These are phyloP conservation scores for Craspedostauros australis DNA, from an alignment of 108 stramenopile species.

Conservation along the genomic window DNA sequence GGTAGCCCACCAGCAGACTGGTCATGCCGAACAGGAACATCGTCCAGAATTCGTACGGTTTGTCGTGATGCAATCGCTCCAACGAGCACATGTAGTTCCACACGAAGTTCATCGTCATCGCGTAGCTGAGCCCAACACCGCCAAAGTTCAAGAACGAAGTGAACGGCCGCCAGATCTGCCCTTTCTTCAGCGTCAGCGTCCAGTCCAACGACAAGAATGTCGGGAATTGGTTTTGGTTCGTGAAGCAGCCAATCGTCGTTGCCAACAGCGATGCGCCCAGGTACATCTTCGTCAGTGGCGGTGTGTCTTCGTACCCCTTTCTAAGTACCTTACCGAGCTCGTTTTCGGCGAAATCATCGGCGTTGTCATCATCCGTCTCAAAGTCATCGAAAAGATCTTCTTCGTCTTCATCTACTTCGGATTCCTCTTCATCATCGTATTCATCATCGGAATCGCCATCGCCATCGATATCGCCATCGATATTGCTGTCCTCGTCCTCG, in stretches of 20 bases:
- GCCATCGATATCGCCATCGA: constrained; percentile 1
- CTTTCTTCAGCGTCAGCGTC: constrained; percentile 47
- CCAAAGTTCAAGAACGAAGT: constrained; percentile 90
- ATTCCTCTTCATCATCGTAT: constrained; percentile 43
- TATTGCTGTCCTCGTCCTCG: constrained; percentile 17
- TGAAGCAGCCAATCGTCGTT: constrained; percentile 53
- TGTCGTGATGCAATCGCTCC: constrained; percentile 84
- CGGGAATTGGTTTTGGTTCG: constrained; percentile 79
- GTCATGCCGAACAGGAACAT: constrained; percentile 84
- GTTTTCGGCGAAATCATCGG: constrained; percentile 74
- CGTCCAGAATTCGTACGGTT: constrained; percentile 92
- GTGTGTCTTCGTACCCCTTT: constrained; percentile 70
- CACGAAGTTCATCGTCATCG: constrained; percentile 85
- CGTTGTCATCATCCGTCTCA: constrained; percentile 45
- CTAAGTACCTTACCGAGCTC: constrained; percentile 43
- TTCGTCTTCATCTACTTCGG: constrained; percentile 42
- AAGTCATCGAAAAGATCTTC: constrained; percentile 50
- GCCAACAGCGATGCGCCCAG: constrained; percentile 65
- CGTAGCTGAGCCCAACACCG: constrained; percentile 75
- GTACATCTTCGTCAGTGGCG: constrained; percentile 85
- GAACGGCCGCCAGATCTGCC: constrained; percentile 86
- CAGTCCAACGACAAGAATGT: constrained; percentile 68
- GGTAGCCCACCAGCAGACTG: constrained; percentile 75
- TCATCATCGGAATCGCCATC: constrained; percentile 22
- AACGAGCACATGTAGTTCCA: constrained; percentile 96